phyloP scores from a whole-genome alignment of 73 alveolate genomes.

The Uronychia setigera region DNA sequence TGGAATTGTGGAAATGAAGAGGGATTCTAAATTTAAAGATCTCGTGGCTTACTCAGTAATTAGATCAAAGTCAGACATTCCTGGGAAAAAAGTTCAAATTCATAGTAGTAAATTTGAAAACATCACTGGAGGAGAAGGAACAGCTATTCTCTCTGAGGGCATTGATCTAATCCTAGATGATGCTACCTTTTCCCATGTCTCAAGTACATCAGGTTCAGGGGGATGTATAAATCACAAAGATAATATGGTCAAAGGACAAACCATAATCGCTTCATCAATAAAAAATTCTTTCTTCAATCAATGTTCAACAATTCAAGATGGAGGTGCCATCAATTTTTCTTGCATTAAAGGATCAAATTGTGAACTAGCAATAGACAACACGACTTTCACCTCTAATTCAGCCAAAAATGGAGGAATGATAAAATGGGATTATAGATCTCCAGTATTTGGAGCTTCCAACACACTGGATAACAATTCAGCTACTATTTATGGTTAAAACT shows the following conservation, averaged over 20 bases:
- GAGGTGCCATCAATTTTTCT: not conserved
- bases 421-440: not conserved
- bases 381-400: not conserved
- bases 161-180: not conserved
- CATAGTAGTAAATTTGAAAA: no score
- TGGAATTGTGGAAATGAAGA: no score
- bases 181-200: not conserved
- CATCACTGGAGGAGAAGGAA: not conserved
- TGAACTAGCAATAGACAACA: not conserved
- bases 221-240: not conserved
- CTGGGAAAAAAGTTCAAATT: no score
- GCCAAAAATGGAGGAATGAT: not conserved
- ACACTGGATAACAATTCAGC: not conserved
- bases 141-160: not conserved
- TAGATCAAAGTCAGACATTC: not conserved
- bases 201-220: not conserved
- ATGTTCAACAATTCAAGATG: not conserved
- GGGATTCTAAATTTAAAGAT: not conserved
- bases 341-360: not conserved
- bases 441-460: not conserved
- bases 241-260: not conserved
- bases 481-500: not conserved
- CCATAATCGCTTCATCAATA: no score
- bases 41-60: not conserved
- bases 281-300: no score